These are phyloP conservation scores for Gypsophila paniculata DNA, from an alignment of 179 eudicot species.

Conservation along the genomic window DNA sequence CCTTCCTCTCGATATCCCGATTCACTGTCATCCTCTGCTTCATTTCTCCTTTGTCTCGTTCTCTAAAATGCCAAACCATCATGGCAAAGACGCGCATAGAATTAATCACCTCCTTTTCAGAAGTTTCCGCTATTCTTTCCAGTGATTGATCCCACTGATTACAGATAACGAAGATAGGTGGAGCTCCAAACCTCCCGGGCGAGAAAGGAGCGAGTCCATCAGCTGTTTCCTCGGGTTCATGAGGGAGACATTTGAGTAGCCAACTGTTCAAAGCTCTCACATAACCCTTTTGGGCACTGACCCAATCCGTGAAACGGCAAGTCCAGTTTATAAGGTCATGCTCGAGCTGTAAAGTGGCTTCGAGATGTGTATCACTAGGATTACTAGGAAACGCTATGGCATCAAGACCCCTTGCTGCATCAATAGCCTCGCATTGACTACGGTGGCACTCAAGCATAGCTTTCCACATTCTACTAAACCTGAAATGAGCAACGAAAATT, in stretches of 20 bases:
- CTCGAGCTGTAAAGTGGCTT: constrained; percentile 66
- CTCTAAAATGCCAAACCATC: constrained; percentile 64
- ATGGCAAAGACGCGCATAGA: constrained; percentile 70
- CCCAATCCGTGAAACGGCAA: constrained; percentile 64
- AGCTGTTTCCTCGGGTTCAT: constrained; percentile 74
- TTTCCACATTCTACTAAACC: constrained; percentile 84
- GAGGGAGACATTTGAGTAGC: constrained; percentile 69
- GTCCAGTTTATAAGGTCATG: constrained; percentile 78
- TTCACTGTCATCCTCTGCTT: constrained; percentile 51
- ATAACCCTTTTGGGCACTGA: constrained; percentile 73
- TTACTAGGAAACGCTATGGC: constrained; percentile 56
- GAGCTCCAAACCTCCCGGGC: constrained; percentile 89
- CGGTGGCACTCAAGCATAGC: constrained; percentile 86
- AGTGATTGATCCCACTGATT: constrained; percentile 83
- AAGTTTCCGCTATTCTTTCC: constrained; percentile 72
- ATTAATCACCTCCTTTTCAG: constrained; percentile 81
- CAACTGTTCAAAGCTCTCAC: constrained; percentile 66
- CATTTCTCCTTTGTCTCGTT: constrained; percentile 67
- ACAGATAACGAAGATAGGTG: constrained; percentile 78
- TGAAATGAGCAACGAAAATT: constrained; percentile 25
- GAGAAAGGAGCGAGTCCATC: constrained; percentile 84
- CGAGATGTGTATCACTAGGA: constrained; percentile 60
- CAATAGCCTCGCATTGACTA: constrained; percentile 66
- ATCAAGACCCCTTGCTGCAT: constrained; percentile 71
- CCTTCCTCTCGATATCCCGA: constrained; percentile 62